Base-by-base conservation (phyloP, 1,284 basidiomycete genomes). In the Trametes versicolor region DNA sequence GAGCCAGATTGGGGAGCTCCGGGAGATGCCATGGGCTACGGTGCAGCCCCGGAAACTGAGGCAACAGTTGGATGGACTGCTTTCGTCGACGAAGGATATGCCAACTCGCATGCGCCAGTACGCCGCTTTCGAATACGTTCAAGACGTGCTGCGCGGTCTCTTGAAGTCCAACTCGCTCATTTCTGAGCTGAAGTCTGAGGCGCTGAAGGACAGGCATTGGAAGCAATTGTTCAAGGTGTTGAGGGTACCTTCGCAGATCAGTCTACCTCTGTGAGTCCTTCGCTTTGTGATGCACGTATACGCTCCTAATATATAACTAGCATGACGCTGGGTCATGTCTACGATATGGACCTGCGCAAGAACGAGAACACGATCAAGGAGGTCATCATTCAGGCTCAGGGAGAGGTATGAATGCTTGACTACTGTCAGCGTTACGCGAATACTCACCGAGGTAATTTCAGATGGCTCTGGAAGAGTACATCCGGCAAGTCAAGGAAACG, bases 81-180 rank as follows among this genome's bases (percentile, higher is more conserved):
- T 99, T 58, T 85, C 87, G 29, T 96, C 95, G 36, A 99, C 97
- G 21, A 96, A 97, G 79, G 97, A 99, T 58, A 97, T 99, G 97
- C 98, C 98, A 0, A 98, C 95, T 55, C 87, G 97, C 62, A 99
- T 99, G 98, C 89, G 98, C 65, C 98, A 99, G 77, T 99, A 99
- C 76, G 95, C 96, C 10, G 98, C 98, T 0, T 99, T 99, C 75
- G 98, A 99, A 82, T 97, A 95, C 76, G 96, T 99, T 2, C 97
- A 99, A 75, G 97, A 99, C 55, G 86, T 92, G 21, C 84, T 99
- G 63, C 87, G 92, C 54, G 88, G 89, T 7, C 83, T 97, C 39
- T 85, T 98, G 72, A 99, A 98, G 82, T 91, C 94, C 58, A 98
- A 99, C 76, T 78, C 90, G 1, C 83, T 98, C 69, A 86, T 99